phyloP scores from a whole-genome alignment of 176 grass and related monocot genomes.

The Chloris gayana region DNA sequence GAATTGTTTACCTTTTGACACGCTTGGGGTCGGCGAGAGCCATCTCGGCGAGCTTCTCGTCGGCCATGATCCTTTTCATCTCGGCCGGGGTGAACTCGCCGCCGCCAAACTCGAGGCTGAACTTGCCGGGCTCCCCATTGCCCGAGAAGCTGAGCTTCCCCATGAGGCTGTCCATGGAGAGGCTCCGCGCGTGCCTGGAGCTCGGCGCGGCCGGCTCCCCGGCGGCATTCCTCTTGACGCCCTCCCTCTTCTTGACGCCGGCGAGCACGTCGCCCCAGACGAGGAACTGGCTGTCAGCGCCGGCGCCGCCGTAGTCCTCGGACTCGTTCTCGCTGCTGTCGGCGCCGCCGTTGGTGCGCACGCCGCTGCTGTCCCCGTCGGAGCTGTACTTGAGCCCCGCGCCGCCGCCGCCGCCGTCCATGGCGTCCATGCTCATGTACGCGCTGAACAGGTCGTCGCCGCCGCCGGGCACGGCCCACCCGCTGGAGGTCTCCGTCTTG shows the following conservation, averaged over 20 bases:
- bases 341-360: conserved; percentile 72
- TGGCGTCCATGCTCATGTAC: conserved; percentile 84
- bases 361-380: conserved; percentile 78
- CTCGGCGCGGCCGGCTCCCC: conserved; percentile 27
- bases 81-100: conserved; percentile 79
- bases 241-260: conserved; percentile 43
- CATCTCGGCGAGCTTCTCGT: conserved; percentile 98
- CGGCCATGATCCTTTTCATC: conserved; percentile 97
- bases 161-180: conserved; percentile 89
- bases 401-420: conserved; percentile 32
- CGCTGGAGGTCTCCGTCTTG: conserved; percentile 57
- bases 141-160: conserved; percentile 68
- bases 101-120: conserved; percentile 91
- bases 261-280: conserved; percentile 40
- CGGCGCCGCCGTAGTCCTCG: conserved; percentile 57
- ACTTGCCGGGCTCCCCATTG: conserved; percentile 51
- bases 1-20: conserved; percentile 66
- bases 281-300: conserved; percentile 47
- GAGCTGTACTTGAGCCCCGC: conserved; percentile 64
- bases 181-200: conserved; percentile 59
- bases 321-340: conserved; percentile 98
- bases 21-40: conserved; percentile 92
- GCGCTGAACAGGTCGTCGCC: conserved; percentile 82
- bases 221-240: conserved; percentile 45
- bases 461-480: conserved; percentile 29